These are phyloP conservation scores for Chaetomiaceae sp. DNA, from an alignment of 2,329 filamentous ascomycete genomes.

Conservation along the genomic window DNA sequence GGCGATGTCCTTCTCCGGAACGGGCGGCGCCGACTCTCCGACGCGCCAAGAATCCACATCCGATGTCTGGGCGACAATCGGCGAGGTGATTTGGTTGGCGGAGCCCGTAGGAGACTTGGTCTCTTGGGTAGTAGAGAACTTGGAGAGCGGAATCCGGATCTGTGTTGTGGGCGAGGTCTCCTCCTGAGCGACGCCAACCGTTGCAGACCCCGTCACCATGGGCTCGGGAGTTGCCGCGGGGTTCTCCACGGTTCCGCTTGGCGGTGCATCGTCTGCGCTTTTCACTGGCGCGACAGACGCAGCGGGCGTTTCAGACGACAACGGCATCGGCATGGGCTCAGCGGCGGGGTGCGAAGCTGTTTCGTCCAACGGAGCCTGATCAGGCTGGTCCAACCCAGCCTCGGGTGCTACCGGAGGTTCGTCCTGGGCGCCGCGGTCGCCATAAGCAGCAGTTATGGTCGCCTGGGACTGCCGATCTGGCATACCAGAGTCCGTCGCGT, in stretches of 20 bases:
- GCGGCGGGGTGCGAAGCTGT: not conserved
- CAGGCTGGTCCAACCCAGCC: conserved; percentile 6
- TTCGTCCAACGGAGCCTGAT: conserved; percentile 1
- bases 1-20: conserved; percentile 15
- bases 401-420: not conserved
- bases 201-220: not conserved
- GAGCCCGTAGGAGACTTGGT: conserved; percentile 25
- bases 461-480: conserved; percentile 7
- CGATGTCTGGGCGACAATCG: conserved; percentile 9
- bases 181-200: conserved; percentile 4
- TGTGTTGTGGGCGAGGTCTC: conserved; percentile 21
- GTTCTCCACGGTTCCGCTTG: not conserved
- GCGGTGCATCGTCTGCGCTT: not conserved
- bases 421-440: not conserved
- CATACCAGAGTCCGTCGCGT: not conserved
- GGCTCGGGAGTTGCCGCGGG: not conserved
- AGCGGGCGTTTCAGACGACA: not conserved
- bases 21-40: conserved; percentile 9
- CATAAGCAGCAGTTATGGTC: not conserved
- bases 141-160: conserved; percentile 35
- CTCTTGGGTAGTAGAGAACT: conserved; percentile 39
- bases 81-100: conserved; percentile 14
- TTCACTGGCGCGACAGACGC: not conserved
- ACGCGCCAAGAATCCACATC: conserved; percentile 12
- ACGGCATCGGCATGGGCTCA: not conserved